These are phyloP conservation scores for Xylariaceae sp. DNA, from an alignment of 2,329 filamentous ascomycete genomes.

Conservation along the genomic window DNA sequence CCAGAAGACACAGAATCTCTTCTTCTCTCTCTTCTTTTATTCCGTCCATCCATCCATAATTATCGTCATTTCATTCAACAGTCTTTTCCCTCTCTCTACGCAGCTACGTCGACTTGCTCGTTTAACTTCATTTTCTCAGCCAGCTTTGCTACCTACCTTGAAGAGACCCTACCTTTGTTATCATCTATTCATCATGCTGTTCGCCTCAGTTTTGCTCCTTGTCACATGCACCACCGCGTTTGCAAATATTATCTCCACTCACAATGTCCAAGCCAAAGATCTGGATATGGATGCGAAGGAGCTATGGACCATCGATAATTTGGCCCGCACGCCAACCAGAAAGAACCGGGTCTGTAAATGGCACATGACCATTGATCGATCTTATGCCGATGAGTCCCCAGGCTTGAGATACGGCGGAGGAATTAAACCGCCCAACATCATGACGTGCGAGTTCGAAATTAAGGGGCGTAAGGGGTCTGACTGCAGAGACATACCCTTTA, in stretches of 20 bases:
- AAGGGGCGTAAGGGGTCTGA: slow-evolving; percentile 1
- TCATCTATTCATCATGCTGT: slow-evolving; percentile 7
- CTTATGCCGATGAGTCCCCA: background rate
- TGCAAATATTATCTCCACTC: background rate
- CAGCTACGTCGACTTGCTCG: background rate
- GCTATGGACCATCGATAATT: slow-evolving; percentile 18
- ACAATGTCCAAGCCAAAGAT: background rate
- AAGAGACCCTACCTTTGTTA: background rate
- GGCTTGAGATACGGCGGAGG: background rate
- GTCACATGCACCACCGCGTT: background rate
- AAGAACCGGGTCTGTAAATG: slow-evolving; percentile 17
- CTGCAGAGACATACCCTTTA: slow-evolving; percentile 15
- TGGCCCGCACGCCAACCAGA: slow-evolving; percentile 8
- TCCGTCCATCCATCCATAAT: background rate
- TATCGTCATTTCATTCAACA: background rate
- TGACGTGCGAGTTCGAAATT: slow-evolving; percentile 8
- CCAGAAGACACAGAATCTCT: background rate
- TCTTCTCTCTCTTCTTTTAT: background rate
- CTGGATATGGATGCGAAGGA: background rate
- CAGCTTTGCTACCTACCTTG: background rate
- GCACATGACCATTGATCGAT: slow-evolving; percentile 14
- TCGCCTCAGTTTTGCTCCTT: background rate
- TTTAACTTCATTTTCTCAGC: background rate
- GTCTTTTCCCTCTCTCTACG: background rate
- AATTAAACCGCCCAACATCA: background rate